Evolutionary conservation across 805 yeast genomes (phyloP), one percentile per base, ranked within the genome.

Genomic region (Diddensiella transvaalensis): DNA sequence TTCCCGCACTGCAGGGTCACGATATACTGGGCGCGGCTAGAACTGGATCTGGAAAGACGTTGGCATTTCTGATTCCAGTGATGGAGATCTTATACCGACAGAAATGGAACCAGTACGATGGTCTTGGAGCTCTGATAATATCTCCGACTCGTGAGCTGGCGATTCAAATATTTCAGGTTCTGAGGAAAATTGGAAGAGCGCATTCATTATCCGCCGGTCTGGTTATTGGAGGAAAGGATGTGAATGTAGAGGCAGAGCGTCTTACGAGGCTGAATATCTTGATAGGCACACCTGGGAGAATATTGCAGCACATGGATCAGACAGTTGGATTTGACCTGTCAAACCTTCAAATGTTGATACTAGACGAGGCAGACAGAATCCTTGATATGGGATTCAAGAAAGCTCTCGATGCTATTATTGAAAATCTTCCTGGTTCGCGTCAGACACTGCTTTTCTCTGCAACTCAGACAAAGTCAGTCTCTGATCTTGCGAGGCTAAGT

Each of bases 101-200:
- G 57, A 75, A 76, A 46, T 87, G 95, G 84, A 81, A 87, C 41
- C 93, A 83, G 53, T 73, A 68, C 57, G 97, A 89, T 64, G 96
- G 96, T 1, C 71, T 90, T 35, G 96, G 96, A 3, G 96, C 96
- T 0, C 70, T 89, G 49, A 80, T 89, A 21, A 80, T 89, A n/a
- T 82, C 96, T 1, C 96, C 97, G 3, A 89, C 96, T 0, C 77
- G 97, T 65, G 97, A 89, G 61, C 60, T 89, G 57, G 96, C 96
- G 0, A 82, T 87, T 53, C 97, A 89, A 67, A 89, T 84, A 22
- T 89, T 89, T 59, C 95, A 88, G 60, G 96, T 89, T 3, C 68
- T 89, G 51, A 72, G 82, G n/a, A 85, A 82, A 57, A 82, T 89
- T 46, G 97, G 96, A 19, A 78, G 81, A 40, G 73, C 78, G 56